phyloP scores from a whole-genome alignment of 306 rosid species.

The Acmispon strigosus region DNA sequence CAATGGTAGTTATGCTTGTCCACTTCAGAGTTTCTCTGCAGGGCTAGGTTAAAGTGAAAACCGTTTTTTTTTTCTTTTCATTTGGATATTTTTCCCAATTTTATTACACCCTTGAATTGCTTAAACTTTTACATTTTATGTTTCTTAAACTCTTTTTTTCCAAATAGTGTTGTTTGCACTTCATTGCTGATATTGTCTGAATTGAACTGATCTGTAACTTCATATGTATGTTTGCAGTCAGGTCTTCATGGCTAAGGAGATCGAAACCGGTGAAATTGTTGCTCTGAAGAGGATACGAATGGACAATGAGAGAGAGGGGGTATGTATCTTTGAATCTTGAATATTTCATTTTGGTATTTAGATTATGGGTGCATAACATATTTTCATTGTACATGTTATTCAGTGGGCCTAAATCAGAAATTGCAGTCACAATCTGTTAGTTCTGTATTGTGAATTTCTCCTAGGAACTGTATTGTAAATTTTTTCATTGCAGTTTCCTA shows the following conservation, averaged over 20 bases:
- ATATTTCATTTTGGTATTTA: not conserved
- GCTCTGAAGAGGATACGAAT: constrained; percentile 70
- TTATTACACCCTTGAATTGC: not conserved
- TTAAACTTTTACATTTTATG: not conserved
- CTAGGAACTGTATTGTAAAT: not conserved
- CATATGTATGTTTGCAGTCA: constrained; percentile 37
- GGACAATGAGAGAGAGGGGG: constrained; percentile 79
- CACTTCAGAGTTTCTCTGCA: not conserved
- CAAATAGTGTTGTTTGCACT: not conserved
- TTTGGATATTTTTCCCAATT: not conserved
- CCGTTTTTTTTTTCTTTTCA: not conserved
- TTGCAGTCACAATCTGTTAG: not conserved
- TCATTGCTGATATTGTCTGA: constrained; percentile 1
- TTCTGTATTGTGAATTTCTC: not conserved
- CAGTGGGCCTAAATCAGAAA: constrained; percentile 5
- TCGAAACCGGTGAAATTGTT: constrained; percentile 62
- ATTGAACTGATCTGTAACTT: not conserved
- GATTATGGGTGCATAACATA: not conserved
- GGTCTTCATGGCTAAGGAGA: constrained; percentile 70
- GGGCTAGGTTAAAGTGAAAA: not conserved
- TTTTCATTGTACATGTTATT: not conserved
- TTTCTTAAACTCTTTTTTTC: not conserved
- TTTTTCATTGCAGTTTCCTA: constrained; percentile 52
- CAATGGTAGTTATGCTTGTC: not conserved
- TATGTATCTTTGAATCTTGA: constrained; percentile 11